phyloP scores from a whole-genome alignment of 2,329 filamentous ascomycete species.

The Penicillium janthinellum region DNA sequence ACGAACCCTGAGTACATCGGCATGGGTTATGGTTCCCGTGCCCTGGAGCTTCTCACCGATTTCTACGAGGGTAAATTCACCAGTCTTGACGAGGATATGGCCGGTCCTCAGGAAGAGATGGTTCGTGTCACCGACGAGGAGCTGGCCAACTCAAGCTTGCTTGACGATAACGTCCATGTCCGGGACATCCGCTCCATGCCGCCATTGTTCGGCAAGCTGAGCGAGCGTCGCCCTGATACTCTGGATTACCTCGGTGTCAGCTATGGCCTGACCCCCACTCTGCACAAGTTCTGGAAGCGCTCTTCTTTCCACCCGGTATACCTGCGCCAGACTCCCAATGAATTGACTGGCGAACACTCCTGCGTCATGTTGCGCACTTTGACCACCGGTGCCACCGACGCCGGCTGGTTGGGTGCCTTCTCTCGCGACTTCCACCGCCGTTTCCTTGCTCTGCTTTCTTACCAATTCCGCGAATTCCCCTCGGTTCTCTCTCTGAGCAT shows the following conservation, averaged over 20 bases:
- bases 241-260: slow-evolving; percentile 96
- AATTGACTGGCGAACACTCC: slow-evolving; percentile 94
- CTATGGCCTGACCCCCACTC: slow-evolving; percentile 81
- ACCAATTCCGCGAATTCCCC: slow-evolving; percentile 84
- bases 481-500: slow-evolving; percentile 80
- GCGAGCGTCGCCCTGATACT: slow-evolving; percentile 74
- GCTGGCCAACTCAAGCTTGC: slow-evolving; percentile 71
- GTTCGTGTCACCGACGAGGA: slow-evolving; percentile 80
- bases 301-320: slow-evolving; percentile 86
- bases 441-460: slow-evolving; percentile 87
- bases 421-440: slow-evolving; percentile 90
- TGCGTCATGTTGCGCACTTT: slow-evolving; percentile 94
- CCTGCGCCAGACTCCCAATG: slow-evolving; percentile 90
- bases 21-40: slow-evolving; percentile 92
- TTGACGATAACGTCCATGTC: slow-evolving; percentile 86
- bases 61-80: slow-evolving; percentile 96
- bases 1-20: slow-evolving; percentile 90
- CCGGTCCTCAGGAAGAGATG: slow-evolving; percentile 59
- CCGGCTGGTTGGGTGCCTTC: slow-evolving; percentile 86
- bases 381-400: slow-evolving; percentile 61
- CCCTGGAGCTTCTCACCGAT: slow-evolving; percentile 81
- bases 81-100: slow-evolving; percentile 73
- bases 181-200: slow-evolving; percentile 91
- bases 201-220: slow-evolving; percentile 84
- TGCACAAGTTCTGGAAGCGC: slow-evolving; percentile 98